These are phyloP conservation scores for Nakazawaea holstii DNA, from an alignment of 805 yeast genomes.

Conservation along the genomic window DNA sequence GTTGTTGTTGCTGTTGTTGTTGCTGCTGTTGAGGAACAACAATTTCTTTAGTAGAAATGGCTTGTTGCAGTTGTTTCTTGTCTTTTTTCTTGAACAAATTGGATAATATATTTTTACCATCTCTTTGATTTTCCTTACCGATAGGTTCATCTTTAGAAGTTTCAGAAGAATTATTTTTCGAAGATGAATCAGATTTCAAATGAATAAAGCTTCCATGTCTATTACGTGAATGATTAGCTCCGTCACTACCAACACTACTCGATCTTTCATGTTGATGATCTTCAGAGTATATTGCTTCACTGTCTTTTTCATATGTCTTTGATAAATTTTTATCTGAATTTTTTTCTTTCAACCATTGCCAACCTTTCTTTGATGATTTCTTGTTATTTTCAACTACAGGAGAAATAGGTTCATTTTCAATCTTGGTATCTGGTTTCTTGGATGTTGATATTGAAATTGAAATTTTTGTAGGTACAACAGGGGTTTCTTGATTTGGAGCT, in stretches of 20 bases:
- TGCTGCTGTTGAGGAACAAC: conserved; percentile 2
- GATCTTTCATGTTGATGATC: background rate
- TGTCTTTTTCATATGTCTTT: background rate
- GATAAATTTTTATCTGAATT: background rate
- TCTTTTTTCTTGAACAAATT: conserved; percentile 21
- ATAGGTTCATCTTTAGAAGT: background rate
- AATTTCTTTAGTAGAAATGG: too few relatives aligned
- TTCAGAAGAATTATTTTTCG: background rate
- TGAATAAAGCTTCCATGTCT: conserved; percentile 19
- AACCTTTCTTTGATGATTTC: conserved; percentile 8
- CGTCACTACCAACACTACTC: background rate
- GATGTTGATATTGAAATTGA: background rate
- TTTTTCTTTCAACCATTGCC: conserved; percentile 15
- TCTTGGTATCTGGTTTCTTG: background rate
- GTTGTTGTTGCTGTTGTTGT: conserved; percentile 7
- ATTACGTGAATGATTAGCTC: conserved; percentile 18
- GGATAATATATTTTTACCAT: conserved; percentile 15
- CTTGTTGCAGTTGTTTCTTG: conserved; percentile 14
- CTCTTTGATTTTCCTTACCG: conserved; percentile 9
- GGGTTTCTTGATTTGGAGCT: background rate
- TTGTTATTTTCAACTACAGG: background rate
- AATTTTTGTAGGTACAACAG: background rate
- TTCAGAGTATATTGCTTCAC: background rate
- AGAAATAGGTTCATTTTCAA: conserved; percentile 3
- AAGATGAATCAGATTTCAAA: conserved; percentile 12